Evolutionary conservation across 805 yeast species (phyloP).

Genomic region (Candida coquimbonensis): DNA sequence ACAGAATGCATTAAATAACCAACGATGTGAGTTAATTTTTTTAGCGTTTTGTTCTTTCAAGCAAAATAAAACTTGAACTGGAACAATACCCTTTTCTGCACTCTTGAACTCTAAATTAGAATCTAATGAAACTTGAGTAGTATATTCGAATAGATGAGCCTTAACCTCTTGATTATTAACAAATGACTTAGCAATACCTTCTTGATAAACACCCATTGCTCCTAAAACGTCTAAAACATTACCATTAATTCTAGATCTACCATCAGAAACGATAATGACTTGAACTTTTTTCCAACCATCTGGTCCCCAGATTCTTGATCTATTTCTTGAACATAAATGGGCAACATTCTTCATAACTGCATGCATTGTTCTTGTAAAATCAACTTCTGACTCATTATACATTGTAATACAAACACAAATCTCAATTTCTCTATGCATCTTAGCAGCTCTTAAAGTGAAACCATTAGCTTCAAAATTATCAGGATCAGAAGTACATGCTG

Average conservation of each 20-base stretch:
- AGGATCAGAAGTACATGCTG: conserved; percentile 94
- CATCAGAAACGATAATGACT: conserved; percentile 87
- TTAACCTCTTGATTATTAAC: conserved; percentile 89
- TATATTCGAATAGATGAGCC: conserved; percentile 92
- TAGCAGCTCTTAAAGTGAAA: conserved; percentile 79
- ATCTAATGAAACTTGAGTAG: conserved; percentile 91
- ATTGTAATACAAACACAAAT: conserved; percentile 88
- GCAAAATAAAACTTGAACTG: conserved; percentile 91
- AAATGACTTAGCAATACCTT: conserved; percentile 90
- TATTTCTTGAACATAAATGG: conserved; percentile 72
- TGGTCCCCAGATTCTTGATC: conserved; percentile 88
- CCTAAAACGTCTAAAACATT: conserved; percentile 84
- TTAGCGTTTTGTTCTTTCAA: conserved; percentile 87
- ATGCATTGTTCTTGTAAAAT: conserved; percentile 90
- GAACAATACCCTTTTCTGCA: conserved; percentile 82
- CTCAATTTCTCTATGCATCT: conserved; percentile 86
- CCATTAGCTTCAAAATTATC: conserved; percentile 77
- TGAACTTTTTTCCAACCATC: conserved; percentile 97
- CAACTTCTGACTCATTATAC: conserved; percentile 92
- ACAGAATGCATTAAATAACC: conserved; percentile 94
- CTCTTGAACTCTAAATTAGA: conserved; percentile 86
- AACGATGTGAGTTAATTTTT: conserved; percentile 94
- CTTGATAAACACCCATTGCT: conserved; percentile 95
- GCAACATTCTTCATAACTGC: conserved; percentile 91
- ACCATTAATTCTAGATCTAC: conserved; percentile 80